phyloP scores from a whole-genome alignment of 495 filamentous ascomycete species.

The Neurospora sp. region DNA sequence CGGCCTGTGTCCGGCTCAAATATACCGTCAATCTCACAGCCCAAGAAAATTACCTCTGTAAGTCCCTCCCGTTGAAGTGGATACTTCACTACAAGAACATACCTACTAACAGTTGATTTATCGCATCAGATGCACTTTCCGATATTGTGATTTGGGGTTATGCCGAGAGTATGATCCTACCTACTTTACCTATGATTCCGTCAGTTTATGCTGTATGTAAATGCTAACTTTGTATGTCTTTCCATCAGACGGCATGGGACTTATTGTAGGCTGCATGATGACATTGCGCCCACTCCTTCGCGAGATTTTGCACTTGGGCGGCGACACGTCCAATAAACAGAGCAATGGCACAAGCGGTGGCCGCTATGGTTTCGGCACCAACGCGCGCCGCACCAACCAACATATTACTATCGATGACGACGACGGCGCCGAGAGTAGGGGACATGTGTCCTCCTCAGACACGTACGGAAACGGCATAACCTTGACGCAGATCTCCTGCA shows the following conservation, averaged over 20 bases:
- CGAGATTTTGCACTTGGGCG: not conserved
- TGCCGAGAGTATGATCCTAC: not conserved
- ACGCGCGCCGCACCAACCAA: not conserved
- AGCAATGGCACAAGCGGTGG: not conserved
- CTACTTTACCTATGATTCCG: not conserved
- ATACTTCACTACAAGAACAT: not conserved
- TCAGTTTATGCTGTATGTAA: not conserved
- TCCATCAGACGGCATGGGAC: not conserved
- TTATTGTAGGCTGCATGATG: not conserved
- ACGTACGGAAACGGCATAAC: not conserved
- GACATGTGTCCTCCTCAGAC: not conserved
- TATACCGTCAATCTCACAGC: not conserved
- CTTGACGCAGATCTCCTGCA: not conserved
- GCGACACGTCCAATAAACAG: not conserved
- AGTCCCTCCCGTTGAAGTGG: not conserved
- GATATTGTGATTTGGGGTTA: not conserved
- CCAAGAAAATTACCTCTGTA: not conserved
- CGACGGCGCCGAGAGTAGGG: not conserved
- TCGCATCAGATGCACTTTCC: not conserved
- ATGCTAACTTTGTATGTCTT: not conserved
- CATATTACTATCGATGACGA: not conserved
- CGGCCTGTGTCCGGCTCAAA: not conserved
- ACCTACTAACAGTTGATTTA: not conserved
- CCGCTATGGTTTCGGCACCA: not conserved
- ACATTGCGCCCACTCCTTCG: not conserved